Base-by-base conservation (phyloP, 345 rosid genomes). In the Dipteronia sinensis region DNA sequence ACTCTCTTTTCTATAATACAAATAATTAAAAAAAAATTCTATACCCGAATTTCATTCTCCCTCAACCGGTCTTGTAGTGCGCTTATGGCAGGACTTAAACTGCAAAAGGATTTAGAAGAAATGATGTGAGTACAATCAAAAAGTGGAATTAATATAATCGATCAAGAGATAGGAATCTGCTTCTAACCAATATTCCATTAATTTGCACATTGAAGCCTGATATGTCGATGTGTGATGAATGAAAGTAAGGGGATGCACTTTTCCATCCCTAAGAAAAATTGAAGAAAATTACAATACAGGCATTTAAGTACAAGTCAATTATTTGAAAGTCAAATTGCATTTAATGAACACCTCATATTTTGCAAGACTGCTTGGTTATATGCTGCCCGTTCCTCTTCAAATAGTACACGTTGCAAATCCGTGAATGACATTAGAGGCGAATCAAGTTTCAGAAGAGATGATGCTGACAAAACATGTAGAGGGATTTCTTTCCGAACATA, bases 171-270 rank as follows among this genome's bases (percentile, higher is more conserved):
- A 19, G 70, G 66, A 38, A 69, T 20, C 11, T 72, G 76, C 66
- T 69, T 78, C 98, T 80, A 69, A 95, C 99, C 99, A 96, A 77
- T 94, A 91, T 73, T 96, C 99, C 10, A 96, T 96, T 76, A 96
- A 83, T 83, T 94, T 96, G 95, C 98, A 96, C 87, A 94, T 80
- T 66, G 99, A 91, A 77, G 99, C 97, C 84, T 94, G 97, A 85
- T 96, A 96, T 6, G 98, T 96, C 2, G 98, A 91, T 38, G 97
- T 89, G 87, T 94, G 97, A 85, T 96, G 97, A 72, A 96, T 90
- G 85, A 85, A 94, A 72, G 95, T 79, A 76, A 96, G 93, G 2
- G 98, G 98, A 83, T 96, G 98, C 72, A 88, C 88, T 87, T 86
- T 94, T 67, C 95, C 98, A 66, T 84, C 83, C 82, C 98, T 96